These are phyloP conservation scores for Salix suchowensis DNA, from an alignment of 345 rosid species.

Conservation along the genomic window DNA sequence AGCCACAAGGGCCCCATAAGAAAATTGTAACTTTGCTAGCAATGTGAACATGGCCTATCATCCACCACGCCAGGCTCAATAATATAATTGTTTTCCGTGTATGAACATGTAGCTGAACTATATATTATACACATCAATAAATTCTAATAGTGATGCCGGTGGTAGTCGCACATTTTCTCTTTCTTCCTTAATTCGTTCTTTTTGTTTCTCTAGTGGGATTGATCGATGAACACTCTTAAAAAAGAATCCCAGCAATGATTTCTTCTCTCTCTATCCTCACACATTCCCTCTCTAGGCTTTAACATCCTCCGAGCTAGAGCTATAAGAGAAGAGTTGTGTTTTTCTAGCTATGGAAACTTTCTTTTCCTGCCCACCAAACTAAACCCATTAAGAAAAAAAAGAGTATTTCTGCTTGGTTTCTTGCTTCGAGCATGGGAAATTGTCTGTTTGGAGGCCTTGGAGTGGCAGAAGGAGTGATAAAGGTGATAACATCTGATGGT, in stretches of 20 bases:
- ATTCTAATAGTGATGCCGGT: not conserved
- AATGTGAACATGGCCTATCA: not conserved
- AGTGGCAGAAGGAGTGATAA: slow-evolving; percentile 35
- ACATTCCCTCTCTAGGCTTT: slow-evolving; percentile 5
- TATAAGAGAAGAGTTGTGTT: not conserved
- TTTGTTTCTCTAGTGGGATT: slow-evolving; percentile 8
- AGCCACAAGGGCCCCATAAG: not conserved
- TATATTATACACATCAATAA: not conserved
- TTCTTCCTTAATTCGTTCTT: slow-evolving; percentile 1
- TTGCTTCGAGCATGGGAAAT: slow-evolving; percentile 52
- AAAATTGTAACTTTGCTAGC: not conserved
- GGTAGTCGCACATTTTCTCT: slow-evolving; percentile 5
- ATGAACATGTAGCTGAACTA: slow-evolving; percentile 8
- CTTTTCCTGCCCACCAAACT: not conserved
- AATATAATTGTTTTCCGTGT: not conserved
- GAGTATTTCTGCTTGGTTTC: not conserved
- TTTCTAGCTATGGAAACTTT: not conserved
- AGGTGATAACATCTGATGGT: slow-evolving; percentile 52
- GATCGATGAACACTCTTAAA: slow-evolving; percentile 6
- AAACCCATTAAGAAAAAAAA: not conserved
- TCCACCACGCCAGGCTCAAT: not conserved
- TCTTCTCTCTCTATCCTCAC: not conserved
- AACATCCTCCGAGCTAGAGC: slow-evolving; percentile 7
- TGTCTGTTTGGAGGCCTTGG: slow-evolving; percentile 74
- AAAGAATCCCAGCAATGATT: slow-evolving; percentile 44